Evolutionary conservation across 2,329 filamentous ascomycete genomes (phyloP).

Genomic region (Chrysosphaeria jannelii): DNA sequence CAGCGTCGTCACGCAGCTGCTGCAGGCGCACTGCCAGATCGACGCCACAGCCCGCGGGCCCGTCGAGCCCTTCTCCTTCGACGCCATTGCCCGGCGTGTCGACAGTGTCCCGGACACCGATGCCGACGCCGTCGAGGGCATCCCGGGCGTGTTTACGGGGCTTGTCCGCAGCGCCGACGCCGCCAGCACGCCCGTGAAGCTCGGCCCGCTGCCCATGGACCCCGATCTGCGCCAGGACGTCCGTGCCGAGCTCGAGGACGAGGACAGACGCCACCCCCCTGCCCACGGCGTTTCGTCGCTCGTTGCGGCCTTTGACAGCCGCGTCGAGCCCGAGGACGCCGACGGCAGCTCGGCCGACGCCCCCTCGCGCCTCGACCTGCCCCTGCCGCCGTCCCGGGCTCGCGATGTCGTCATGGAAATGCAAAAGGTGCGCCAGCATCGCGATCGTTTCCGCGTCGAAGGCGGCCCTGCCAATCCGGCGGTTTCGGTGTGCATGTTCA

Average conservation of each 20-base stretch:
- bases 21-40: constrained; percentile 28
- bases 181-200: constrained; percentile 25
- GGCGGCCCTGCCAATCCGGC: constrained; percentile 22
- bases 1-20: constrained; percentile 42
- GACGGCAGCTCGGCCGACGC: constrained; percentile 31
- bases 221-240: constrained; percentile 57
- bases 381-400: constrained; percentile 62
- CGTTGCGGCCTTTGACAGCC: constrained; percentile 64
- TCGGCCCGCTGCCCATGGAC: constrained; percentile 67
- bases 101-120: constrained; percentile 32
- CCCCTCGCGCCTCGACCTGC: constrained; percentile 48
- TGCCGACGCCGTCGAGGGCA: constrained; percentile 30
- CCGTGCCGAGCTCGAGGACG: constrained; percentile 57
- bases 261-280: constrained; percentile 52
- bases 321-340: constrained; percentile 57
- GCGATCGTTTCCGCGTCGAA: constrained; percentile 71
- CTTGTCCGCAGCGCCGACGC: constrained; percentile 29
- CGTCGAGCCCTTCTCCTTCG: constrained; percentile 31
- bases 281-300: constrained; percentile 38
- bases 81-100: constrained; percentile 24
- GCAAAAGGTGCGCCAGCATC: constrained; percentile 73
- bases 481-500: constrained; percentile 87
- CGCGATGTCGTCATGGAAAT: constrained; percentile 85
- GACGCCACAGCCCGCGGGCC: constrained; percentile 28
- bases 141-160: constrained; percentile 30